phyloP scores from a whole-genome alignment of 2,329 filamentous ascomycete species.

The Capronia americana region DNA sequence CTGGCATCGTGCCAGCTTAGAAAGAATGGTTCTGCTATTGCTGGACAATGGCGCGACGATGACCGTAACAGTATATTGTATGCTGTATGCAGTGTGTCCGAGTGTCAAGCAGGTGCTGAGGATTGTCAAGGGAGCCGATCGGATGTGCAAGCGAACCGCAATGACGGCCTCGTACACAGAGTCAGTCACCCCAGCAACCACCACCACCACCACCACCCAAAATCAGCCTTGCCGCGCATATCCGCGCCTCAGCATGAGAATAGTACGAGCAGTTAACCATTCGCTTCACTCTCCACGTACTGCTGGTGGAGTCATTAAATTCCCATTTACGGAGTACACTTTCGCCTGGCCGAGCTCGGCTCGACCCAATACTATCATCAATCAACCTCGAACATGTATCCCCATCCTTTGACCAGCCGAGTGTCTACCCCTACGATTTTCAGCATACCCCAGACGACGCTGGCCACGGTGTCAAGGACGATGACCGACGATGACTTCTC shows the following conservation, averaged over 20 bases:
- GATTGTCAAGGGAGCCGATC: conserved; percentile 11
- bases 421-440: conserved; percentile 41
- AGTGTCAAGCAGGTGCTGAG: background rate
- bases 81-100: background rate
- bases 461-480: conserved; percentile 53
- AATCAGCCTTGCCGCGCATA: conserved; percentile 8
- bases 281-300: background rate
- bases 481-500: conserved; percentile 44
- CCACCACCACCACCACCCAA: background rate
- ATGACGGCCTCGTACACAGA: conserved; percentile 4
- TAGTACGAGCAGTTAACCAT: background rate
- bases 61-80: background rate
- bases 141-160: conserved; percentile 2
- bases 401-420: conserved; percentile 45
- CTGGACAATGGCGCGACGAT: background rate
- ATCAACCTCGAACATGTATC: conserved; percentile 44
- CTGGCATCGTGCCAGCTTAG: conserved; percentile 26
- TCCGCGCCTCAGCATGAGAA: background rate
- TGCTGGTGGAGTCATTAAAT: background rate
- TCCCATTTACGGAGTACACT: background rate
- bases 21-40: background rate
- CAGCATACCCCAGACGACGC: conserved; percentile 53
- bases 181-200: conserved; percentile 16
- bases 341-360: background rate
- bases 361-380: background rate